Conservation (phyloP, 2,329 filamentous ascomycete species). For the Fusarium torulosum region DNA sequence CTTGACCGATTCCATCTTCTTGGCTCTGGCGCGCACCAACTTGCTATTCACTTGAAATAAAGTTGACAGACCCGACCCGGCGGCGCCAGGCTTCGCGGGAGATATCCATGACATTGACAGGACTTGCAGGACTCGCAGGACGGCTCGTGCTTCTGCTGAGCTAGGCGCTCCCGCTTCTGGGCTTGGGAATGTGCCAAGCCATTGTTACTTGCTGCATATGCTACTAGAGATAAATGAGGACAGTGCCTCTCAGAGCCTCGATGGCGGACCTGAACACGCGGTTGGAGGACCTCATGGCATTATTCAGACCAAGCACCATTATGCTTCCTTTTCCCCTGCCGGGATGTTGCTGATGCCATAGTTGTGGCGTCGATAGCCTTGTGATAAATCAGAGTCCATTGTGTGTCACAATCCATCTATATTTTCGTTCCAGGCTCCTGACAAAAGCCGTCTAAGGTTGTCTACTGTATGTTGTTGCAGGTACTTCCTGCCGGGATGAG, state of each 20-base stretch:
- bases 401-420: neutral
- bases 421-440: neutral
- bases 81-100: slow-evolving; percentile 28
- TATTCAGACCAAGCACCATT: neutral
- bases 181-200: slow-evolving; percentile 42
- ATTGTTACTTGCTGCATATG: slow-evolving; percentile 8
- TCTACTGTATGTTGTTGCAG: neutral
- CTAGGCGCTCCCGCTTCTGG: slow-evolving; percentile 13
- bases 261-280: neutral
- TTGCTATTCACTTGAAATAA: neutral
- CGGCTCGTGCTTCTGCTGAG: slow-evolving; percentile 29
- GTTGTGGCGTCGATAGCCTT: neutral
- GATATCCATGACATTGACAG: slow-evolving; percentile 17
- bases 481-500: neutral
- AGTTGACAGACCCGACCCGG: slow-evolving; percentile 1
- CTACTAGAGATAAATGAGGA: slow-evolving; percentile 7
- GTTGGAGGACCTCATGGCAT: neutral
- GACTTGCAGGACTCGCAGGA: slow-evolving; percentile 27
- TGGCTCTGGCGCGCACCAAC: neutral
- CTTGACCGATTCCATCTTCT: neutral
- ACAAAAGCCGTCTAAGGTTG: neutral
- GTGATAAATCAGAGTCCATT: neutral
- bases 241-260: slow-evolving; percentile 6
- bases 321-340: neutral
- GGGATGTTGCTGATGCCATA: neutral